Conservation (phyloP, 306 rosid species). For the Canavalia ensiformis region DNA sequence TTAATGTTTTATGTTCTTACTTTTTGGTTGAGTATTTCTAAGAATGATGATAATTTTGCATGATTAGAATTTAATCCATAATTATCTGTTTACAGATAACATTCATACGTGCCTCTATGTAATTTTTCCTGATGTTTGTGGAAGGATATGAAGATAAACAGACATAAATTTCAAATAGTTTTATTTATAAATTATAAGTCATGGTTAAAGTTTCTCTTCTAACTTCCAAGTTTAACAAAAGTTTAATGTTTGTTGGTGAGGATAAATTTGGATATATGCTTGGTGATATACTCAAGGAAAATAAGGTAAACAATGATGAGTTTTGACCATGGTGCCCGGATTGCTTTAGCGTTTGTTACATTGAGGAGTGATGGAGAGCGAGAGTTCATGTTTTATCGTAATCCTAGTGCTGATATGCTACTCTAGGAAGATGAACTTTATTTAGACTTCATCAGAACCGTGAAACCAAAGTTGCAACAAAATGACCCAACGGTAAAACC, state of each 20-base stretch:
- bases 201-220: constrained; percentile 29
- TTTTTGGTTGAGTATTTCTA: constrained; percentile 13
- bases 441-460: constrained; percentile 79
- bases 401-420: constrained; percentile 98
- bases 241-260: constrained; percentile 69
- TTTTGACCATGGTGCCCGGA: constrained; percentile 93
- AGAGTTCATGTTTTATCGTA: constrained; percentile 99
- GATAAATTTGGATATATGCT: constrained; percentile 99
- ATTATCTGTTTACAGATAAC: background rate
- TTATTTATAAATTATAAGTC: constrained; percentile 21
- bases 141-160: constrained; percentile 7
- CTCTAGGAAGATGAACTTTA: constrained; percentile 86
- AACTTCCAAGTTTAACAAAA: constrained; percentile 6
- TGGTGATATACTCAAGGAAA: constrained; percentile 83
- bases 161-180: constrained; percentile 6
- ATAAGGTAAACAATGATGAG: constrained; percentile 82
- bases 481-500: no score
- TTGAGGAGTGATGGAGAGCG: constrained; percentile 89
- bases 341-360: constrained; percentile 98
- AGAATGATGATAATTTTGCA: constrained; percentile 12
- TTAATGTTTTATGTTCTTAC: background rate
- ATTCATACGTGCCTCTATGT: background rate
- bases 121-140: background rate
- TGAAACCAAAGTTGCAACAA: constrained; percentile 42
- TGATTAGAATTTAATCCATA: constrained; percentile 10